Evolutionary conservation across 371 early-diverging fungal species (phyloP).

Genomic region (Mortierella sp.): DNA sequence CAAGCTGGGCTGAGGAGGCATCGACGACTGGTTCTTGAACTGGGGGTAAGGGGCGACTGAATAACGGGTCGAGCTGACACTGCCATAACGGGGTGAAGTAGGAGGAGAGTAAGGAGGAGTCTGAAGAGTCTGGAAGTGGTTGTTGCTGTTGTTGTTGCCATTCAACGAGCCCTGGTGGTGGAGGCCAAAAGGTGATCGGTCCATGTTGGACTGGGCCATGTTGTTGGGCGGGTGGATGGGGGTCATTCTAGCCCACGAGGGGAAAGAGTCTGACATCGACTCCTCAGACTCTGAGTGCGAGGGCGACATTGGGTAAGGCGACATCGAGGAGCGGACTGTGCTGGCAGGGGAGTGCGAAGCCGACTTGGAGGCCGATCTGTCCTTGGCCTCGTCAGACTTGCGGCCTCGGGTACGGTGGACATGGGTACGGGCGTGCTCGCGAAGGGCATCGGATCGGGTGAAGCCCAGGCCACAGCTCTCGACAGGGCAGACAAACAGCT

Average conservation of each 20-base stretch:
- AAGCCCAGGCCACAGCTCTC: conserved; percentile 56
- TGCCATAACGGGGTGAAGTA: conserved; percentile 53
- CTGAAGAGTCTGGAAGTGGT: conserved; percentile 37
- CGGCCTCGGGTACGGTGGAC: conserved; percentile 43
- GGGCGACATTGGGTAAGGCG: conserved; percentile 53
- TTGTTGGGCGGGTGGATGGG: conserved; percentile 50
- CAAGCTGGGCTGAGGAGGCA: conserved; percentile 22
- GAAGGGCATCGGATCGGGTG: conserved; percentile 55
- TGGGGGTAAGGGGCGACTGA: conserved; percentile 55
- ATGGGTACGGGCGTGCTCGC: conserved; percentile 53
- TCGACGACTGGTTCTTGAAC: conserved; percentile 35
- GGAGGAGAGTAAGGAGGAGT: conserved; percentile 57
- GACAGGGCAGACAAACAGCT: conserved; percentile 57
- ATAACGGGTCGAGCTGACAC: conserved; percentile 41
- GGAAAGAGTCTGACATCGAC: conserved; percentile 34
- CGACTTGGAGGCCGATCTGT: conserved; percentile 25
- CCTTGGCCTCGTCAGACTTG: conserved; percentile 31
- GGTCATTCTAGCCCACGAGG: conserved; percentile 56
- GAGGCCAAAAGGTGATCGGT: conserved; percentile 19
- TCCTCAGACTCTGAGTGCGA: conserved; percentile 54
- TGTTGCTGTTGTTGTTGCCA: conserved; percentile 8
- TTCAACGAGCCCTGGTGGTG: conserved; percentile 22
- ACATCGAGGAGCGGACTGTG: conserved; percentile 50
- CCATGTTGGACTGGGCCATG: conserved; percentile 30
- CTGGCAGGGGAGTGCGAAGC: conserved; percentile 48